A percentile compares a stretch with the other conserved stretches of the same genome.
phyloP scores from a whole-genome alignment of 1,284 basidiomycete genomes.

The Cutaneotrichosporon dermatis region DNA sequence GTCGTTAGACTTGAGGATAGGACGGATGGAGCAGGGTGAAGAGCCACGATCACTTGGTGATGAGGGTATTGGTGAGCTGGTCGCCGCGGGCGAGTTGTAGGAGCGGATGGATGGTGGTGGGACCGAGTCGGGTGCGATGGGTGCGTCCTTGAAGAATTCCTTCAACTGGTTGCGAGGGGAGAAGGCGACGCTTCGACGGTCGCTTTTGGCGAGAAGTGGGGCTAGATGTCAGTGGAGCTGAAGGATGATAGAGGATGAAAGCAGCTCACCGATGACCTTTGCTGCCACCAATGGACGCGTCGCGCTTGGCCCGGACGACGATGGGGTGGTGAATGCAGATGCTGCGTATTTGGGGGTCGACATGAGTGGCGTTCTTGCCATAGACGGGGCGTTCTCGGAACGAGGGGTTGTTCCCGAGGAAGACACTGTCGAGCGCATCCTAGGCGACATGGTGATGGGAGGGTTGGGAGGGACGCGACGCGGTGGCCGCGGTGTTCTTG shows the following conservation, averaged over 20 bases:
- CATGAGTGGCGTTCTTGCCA: neutral
- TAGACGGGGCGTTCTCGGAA: no score
- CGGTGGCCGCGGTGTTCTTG: no score
- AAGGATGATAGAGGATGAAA: neutral
- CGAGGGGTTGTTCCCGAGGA: no score
- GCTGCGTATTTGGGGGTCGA: neutral
- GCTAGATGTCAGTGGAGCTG: neutral
- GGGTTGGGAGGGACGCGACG: no score
- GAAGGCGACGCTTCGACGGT: constrained; percentile 26
- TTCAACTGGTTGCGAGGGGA: constrained; percentile 36
- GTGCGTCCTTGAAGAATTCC: constrained; percentile 34
- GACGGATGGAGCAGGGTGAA: constrained; percentile 11
- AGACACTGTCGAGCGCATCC: no score
- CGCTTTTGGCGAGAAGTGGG: neutral
- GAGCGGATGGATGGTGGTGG: constrained; percentile 6
- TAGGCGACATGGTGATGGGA: no score
- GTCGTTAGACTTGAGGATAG: constrained; percentile 35
- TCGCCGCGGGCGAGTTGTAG: neutral
- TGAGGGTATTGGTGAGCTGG: constrained; percentile 9
- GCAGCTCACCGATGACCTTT: constrained; percentile 8
- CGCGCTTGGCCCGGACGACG: neutral
- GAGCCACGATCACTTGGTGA: constrained; percentile 5
- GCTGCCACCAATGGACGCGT: constrained; percentile 8
- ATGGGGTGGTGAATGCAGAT: neutral
- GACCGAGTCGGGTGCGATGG: constrained; percentile 19